These are phyloP conservation scores for Pseudogymnoascus sp. DNA, from an alignment of 2,329 filamentous ascomycete genomes.

Conservation along the genomic window DNA sequence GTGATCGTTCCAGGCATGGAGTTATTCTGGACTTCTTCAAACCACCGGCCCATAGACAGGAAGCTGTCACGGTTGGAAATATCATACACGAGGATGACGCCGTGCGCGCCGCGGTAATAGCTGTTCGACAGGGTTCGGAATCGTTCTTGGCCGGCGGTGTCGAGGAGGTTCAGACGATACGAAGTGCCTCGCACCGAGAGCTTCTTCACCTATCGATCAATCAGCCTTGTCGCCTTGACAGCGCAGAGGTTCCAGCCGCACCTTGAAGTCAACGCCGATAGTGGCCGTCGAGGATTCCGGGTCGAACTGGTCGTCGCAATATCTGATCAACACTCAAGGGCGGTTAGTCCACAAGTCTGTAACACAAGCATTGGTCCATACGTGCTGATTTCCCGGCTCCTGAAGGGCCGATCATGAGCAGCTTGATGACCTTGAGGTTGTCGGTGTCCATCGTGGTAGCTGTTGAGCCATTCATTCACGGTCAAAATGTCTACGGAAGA, in stretches of 20 bases:
- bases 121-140: slow-evolving; percentile 91
- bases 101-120: slow-evolving; percentile 93
- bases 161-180: slow-evolving; percentile 50
- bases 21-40: slow-evolving; percentile 44
- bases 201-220: slow-evolving; percentile 39
- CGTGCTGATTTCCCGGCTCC: slow-evolving; percentile 49
- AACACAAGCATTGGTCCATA: slow-evolving; percentile 27
- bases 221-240: not conserved
- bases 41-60: slow-evolving; percentile 45
- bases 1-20: slow-evolving; percentile 41
- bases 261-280: slow-evolving; percentile 51
- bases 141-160: slow-evolving; percentile 92
- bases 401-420: slow-evolving; percentile 48
- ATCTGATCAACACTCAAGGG: slow-evolving; percentile 42
- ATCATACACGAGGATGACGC: slow-evolving; percentile 94
- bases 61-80: slow-evolving; percentile 57
- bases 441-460: slow-evolving; percentile 35
- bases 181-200: slow-evolving; percentile 44
- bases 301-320: slow-evolving; percentile 51
- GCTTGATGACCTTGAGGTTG: slow-evolving; percentile 44
- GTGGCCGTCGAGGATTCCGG: slow-evolving; percentile 46
- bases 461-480: slow-evolving; percentile 16
- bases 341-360: slow-evolving; percentile 13
- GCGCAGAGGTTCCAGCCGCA: slow-evolving; percentile 20
- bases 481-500: not conserved